Conservation (phyloP, 352 stramenopile species). For the Bremia lactucae region DNA sequence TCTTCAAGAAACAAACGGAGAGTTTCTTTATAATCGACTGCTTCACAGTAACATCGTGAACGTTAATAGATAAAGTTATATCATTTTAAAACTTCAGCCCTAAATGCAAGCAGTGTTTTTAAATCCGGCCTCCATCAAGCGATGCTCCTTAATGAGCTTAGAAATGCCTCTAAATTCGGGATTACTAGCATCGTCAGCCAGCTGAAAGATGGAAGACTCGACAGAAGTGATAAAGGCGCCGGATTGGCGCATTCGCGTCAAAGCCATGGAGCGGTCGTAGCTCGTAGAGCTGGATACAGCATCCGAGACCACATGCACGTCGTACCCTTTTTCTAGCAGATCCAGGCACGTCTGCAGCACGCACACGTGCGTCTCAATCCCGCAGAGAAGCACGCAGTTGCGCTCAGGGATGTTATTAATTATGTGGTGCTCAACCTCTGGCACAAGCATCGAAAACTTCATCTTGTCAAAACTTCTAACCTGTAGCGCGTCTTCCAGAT, state of each 20-base stretch:
- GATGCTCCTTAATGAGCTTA: constrained; percentile 91
- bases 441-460: constrained; percentile 96
- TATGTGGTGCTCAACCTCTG: constrained; percentile 84
- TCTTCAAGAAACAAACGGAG: constrained; percentile 25
- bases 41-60: neutral
- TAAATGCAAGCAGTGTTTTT: constrained; percentile 14
- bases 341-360: constrained; percentile 95
- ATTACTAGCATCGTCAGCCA: constrained; percentile 87
- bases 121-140: constrained; percentile 51
- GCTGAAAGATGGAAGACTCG: constrained; percentile 92
- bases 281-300: constrained; percentile 85
- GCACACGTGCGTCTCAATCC: constrained; percentile 94
- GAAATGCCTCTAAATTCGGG: constrained; percentile 90
- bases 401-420: constrained; percentile 27
- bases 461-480: constrained; percentile 93
- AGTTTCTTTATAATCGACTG: constrained; percentile 2
- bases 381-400: constrained; percentile 90
- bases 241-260: constrained; percentile 87
- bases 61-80: constrained; percentile 1
- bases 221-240: constrained; percentile 94
- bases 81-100: neutral
- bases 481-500: constrained; percentile 31
- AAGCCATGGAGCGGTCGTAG: constrained; percentile 87
- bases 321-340: constrained; percentile 90
- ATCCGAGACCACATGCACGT: constrained; percentile 95